A percentile compares a stretch with the other conserved stretches of the same genome.
These are phyloP conservation scores for Umbellularia californica DNA, from an alignment of 164 flowering plant genomes.

Conservation along the genomic window DNA sequence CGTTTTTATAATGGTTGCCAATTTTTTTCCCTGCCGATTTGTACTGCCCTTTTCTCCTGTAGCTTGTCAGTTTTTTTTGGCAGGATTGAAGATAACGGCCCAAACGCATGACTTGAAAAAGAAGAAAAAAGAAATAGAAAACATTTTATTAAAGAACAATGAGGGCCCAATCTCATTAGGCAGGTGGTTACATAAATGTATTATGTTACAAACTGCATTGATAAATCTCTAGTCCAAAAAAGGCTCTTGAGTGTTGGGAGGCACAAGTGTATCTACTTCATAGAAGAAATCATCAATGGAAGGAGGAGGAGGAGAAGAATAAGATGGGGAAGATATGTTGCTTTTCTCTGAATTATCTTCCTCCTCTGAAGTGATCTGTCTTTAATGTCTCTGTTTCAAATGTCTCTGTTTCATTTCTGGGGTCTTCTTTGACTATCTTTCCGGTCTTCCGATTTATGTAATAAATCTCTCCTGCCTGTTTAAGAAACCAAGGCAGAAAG, in stretches of 20 bases:
- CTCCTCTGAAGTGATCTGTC: constrained; percentile 34
- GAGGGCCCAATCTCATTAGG: too few species aligned
- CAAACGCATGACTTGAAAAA: too few species aligned
- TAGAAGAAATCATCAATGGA: constrained; percentile 11
- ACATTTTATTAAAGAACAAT: too few species aligned
- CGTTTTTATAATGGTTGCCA: too few species aligned
- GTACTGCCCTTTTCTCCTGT: too few species aligned
- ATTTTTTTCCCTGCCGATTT: too few species aligned
- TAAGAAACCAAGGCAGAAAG: neutral
- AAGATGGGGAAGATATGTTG: constrained; percentile 25
- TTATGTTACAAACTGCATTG: too few species aligned
- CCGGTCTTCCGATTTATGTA: constrained; percentile 79
- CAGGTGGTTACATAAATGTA: too few species aligned
- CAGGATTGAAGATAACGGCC: constrained; percentile 68
- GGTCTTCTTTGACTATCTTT: constrained; percentile 67
- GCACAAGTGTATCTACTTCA: neutral
- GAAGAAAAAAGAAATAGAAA: too few species aligned
- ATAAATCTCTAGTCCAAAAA: too few species aligned
- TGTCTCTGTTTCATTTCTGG: constrained; percentile 36
- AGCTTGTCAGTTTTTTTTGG: constrained; percentile 51
- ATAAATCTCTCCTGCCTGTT: constrained; percentile 86
- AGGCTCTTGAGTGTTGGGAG: too few species aligned
- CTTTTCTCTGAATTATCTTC: constrained; percentile 47
- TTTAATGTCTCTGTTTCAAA: constrained; percentile 19
- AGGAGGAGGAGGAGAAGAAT: constrained; percentile 6